Percentiles rank a stretch among this genome's conserved stretches.
These are phyloP conservation scores for Jatropha multifida DNA, from an alignment of 441 rosid genomes.

Conservation along the genomic window DNA sequence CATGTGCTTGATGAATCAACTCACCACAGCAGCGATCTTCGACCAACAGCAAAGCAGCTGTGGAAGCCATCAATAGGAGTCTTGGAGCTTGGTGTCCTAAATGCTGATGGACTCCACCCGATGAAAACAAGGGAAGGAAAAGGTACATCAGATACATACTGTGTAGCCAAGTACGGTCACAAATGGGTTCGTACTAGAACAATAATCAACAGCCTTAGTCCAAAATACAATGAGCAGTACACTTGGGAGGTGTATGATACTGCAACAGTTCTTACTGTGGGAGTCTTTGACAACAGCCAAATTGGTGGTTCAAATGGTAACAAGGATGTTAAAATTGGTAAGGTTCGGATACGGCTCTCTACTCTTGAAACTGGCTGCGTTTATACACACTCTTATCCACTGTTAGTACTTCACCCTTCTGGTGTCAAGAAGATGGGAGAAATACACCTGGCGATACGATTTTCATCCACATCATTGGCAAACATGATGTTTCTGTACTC, in stretches of 20 bases:
- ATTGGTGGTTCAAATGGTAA: conserved; percentile 45
- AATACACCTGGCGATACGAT: conserved; percentile 79
- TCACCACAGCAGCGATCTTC: conserved; percentile 86
- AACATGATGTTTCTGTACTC: conserved; percentile 59
- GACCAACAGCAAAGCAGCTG: conserved; percentile 81
- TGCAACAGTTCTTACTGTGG: conserved; percentile 82
- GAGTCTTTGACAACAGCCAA: conserved; percentile 80
- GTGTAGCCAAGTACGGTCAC: conserved; percentile 92
- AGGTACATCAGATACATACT: conserved; percentile 84
- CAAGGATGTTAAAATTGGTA: conserved; percentile 65
- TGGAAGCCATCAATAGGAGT: conserved; percentile 83
- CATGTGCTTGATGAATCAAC: conserved; percentile 96
- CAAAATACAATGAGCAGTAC: conserved; percentile 92
- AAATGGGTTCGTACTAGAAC: conserved; percentile 95
- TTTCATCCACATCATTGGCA: conserved; percentile 60
- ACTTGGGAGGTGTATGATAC: conserved; percentile 97
- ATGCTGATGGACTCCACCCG: conserved; percentile 66
- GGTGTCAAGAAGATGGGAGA: conserved; percentile 98
- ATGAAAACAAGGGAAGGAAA: conserved; percentile 75
- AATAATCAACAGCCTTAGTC: conserved; percentile 60
- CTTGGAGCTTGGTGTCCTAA: conserved; percentile 77
- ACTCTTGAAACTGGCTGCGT: conserved; percentile 79
- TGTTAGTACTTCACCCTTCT: conserved; percentile 74
- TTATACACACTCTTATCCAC: conserved; percentile 77
- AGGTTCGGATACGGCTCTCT: conserved; percentile 76